Evolutionary conservation across 345 rosid genomes (phyloP).

Genomic region (Dovyalis caffra): DNA sequence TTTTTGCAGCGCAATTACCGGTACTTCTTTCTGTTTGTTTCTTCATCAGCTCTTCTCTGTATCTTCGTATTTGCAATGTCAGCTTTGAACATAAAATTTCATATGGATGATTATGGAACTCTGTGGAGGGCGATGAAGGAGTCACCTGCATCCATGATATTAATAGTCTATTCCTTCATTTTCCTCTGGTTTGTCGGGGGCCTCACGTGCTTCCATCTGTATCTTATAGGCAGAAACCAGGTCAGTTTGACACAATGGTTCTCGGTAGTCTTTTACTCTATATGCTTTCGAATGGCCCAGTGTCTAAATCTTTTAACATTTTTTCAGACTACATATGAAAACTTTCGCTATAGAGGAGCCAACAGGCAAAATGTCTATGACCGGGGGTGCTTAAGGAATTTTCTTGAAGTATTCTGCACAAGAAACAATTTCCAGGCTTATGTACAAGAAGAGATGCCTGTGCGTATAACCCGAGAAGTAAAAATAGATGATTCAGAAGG

Average conservation of each 20-base stretch:
- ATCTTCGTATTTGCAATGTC: slow-evolving; percentile 48
- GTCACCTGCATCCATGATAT: slow-evolving; percentile 45
- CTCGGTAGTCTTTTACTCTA: background rate
- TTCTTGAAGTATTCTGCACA: slow-evolving; percentile 44
- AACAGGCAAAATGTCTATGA: slow-evolving; percentile 30
- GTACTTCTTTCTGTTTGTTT: slow-evolving; percentile 51
- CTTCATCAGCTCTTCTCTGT: slow-evolving; percentile 55
- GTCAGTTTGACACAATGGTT: slow-evolving; percentile 21
- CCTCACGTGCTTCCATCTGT: slow-evolving; percentile 54
- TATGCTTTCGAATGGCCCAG: background rate
- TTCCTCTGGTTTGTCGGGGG: slow-evolving; percentile 62
- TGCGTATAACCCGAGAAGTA: slow-evolving; percentile 7
- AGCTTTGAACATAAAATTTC: slow-evolving; percentile 45
- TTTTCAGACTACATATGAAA: slow-evolving; percentile 53
- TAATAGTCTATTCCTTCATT: slow-evolving; percentile 50
- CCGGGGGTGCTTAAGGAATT: slow-evolving; percentile 39
- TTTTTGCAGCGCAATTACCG: slow-evolving; percentile 58
- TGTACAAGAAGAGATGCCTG: slow-evolving; percentile 24
- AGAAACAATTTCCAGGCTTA: slow-evolving; percentile 37
- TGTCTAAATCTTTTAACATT: slow-evolving; percentile 11
- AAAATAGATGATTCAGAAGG: slow-evolving; percentile 16
- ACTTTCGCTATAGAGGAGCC: slow-evolving; percentile 33
- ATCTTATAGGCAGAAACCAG: slow-evolving; percentile 56
- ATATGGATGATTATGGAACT: slow-evolving; percentile 35
- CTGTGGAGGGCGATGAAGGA: slow-evolving; percentile 50